Percentiles rank a stretch among this genome's conserved stretches.
These are phyloP conservation scores for Vanrija pseudolonga DNA, from an alignment of 1,284 basidiomycete genomes.

Conservation along the genomic window DNA sequence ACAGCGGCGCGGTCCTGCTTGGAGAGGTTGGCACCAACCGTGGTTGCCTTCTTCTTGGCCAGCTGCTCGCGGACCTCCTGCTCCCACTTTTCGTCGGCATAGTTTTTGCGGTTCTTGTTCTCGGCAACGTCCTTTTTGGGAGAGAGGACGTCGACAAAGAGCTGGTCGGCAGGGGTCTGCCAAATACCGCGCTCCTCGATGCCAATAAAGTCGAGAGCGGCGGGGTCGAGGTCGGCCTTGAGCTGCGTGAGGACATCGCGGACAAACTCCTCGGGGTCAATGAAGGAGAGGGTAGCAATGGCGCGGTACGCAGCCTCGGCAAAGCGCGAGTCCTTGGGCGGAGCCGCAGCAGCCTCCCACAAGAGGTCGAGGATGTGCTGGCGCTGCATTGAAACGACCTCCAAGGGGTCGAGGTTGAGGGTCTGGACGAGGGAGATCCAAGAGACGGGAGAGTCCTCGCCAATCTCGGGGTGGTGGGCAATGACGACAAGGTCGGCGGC, in stretches of 20 bases:
- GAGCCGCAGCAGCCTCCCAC: conserved; percentile 29
- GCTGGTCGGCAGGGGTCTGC: conserved; percentile 72
- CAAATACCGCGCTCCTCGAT: conserved; percentile 75
- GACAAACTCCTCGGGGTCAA: conserved; percentile 65
- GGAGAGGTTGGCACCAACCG: conserved; percentile 57
- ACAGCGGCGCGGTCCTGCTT: conserved; percentile 80
- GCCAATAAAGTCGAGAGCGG: conserved; percentile 60
- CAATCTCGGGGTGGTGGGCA: conserved; percentile 68
- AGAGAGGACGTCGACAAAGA: conserved; percentile 71
- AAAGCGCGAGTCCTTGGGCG: conserved; percentile 29
- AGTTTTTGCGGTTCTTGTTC: conserved; percentile 74
- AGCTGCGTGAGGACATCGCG: conserved; percentile 68
- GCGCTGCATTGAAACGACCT: conserved; percentile 38
- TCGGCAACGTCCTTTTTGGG: conserved; percentile 57
- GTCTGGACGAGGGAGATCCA: conserved; percentile 82
- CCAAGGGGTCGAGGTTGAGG: conserved; percentile 64
- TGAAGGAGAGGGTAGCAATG: conserved; percentile 70
- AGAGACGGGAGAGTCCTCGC: conserved; percentile 60
- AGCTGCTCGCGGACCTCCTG: conserved; percentile 81
- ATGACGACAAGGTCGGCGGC: conserved; percentile 61
- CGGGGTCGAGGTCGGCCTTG: conserved; percentile 60
- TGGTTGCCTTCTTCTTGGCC: conserved; percentile 63
- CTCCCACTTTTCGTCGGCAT: conserved; percentile 88
- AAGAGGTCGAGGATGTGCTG: conserved; percentile 37
- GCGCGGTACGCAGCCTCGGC: conserved; percentile 66